These are phyloP conservation scores for Phragmites australis DNA, from an alignment of 176 grass and related monocot species.

Conservation along the genomic window DNA sequence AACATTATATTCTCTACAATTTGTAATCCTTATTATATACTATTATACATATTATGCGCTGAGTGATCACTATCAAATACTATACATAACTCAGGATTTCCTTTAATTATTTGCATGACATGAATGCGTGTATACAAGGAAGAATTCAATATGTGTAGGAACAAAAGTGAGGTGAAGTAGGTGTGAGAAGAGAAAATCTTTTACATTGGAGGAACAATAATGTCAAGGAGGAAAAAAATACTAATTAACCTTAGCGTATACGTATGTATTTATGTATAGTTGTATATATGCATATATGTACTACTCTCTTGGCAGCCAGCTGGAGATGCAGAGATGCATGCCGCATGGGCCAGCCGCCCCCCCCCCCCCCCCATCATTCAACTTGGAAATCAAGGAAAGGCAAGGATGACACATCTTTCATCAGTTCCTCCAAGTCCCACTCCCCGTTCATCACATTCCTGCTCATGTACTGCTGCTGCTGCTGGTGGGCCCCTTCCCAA, in stretches of 20 bases:
- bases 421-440: constrained; percentile 97
- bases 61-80: neutral
- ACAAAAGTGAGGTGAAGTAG: constrained; percentile 43
- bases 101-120: constrained; percentile 46
- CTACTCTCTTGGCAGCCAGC: constrained; percentile 33
- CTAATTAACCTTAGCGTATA: constrained; percentile 44
- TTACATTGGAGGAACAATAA: constrained; percentile 44
- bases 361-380: constrained; percentile 63
- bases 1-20: constrained; percentile 19
- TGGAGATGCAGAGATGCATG: constrained; percentile 6
- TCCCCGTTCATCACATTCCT: constrained; percentile 61
- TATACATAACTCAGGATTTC: neutral
- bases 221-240: constrained; percentile 34
- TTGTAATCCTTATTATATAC: neutral
- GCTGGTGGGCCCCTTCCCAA: constrained; percentile 57
- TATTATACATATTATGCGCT: neutral
- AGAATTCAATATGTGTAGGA: constrained; percentile 38
- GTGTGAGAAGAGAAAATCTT: constrained; percentile 37
- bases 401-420: constrained; percentile 90
- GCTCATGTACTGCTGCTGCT: constrained; percentile 46
- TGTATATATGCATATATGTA: constrained; percentile 39
- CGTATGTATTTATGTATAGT: constrained; percentile 38
- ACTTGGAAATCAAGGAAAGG: constrained; percentile 99
- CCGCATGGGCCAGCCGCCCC: neutral
- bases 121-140: constrained; percentile 41